A percentile compares a stretch with the other conserved stretches of the same genome.
phyloP scores from a whole-genome alignment of 1,284 basidiomycete genomes.

The Exobasidium cylindrosporum region DNA sequence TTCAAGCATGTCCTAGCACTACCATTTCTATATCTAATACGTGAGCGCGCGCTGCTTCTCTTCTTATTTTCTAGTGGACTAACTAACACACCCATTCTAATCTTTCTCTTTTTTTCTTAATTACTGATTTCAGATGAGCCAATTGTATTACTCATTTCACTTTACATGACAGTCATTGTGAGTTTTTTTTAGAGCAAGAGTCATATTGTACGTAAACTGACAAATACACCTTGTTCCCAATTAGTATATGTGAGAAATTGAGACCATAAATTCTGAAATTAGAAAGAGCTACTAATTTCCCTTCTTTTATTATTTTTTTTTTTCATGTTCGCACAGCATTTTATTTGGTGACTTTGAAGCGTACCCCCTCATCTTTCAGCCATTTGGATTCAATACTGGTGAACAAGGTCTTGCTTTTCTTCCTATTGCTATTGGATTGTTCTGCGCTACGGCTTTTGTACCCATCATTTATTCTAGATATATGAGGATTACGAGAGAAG shows the following conservation, averaged over 20 bases:
- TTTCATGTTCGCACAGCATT: slow-evolving; percentile 12
- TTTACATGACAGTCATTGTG: slow-evolving; percentile 17
- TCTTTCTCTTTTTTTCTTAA: no score
- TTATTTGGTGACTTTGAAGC: slow-evolving; percentile 18
- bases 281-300: no score
- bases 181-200: slow-evolving; percentile 4
- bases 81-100: no score
- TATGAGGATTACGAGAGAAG: neutral
- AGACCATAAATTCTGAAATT: no score
- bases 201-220: no score
- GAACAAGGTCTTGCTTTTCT: slow-evolving; percentile 17
- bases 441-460: slow-evolving; percentile 5
- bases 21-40: slow-evolving; percentile 9
- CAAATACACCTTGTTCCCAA: no score
- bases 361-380: slow-evolving; percentile 16
- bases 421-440: slow-evolving; percentile 12
- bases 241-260: slow-evolving; percentile 10
- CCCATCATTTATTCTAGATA: slow-evolving; percentile 13
- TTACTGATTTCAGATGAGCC: slow-evolving; percentile 12
- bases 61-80: slow-evolving; percentile 1
- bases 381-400: slow-evolving; percentile 14
- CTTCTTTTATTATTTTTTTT: slow-evolving; percentile 5
- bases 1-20: slow-evolving; percentile 12
- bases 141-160: slow-evolving; percentile 14
- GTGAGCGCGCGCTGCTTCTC: neutral